Evolutionary conservation across 148 eudicot species (phyloP).

Genomic region (Hydrangea macrophylla): DNA sequence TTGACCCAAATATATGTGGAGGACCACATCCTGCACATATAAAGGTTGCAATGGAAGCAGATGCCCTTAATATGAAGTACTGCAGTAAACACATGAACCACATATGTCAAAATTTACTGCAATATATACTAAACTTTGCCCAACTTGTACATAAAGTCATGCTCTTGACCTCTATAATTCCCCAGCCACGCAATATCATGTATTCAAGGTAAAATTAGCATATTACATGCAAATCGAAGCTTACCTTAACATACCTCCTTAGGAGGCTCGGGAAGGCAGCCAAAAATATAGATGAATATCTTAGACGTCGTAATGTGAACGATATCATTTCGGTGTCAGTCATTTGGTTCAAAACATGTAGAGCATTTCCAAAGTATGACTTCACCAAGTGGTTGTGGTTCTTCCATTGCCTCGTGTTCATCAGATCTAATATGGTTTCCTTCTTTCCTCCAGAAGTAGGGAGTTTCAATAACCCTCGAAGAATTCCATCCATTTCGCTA

Average conservation of each 20-base stretch:
- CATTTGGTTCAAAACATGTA: conserved; percentile 94
- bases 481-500: conserved; percentile 81
- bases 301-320: conserved; percentile 67
- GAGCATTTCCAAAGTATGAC: conserved; percentile 87
- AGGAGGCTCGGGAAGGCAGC: conserved; percentile 90
- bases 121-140: neutral
- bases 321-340: conserved; percentile 84
- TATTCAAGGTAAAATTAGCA: conserved; percentile 1
- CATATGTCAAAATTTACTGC: neutral
- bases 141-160: neutral
- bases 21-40: neutral
- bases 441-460: conserved; percentile 83
- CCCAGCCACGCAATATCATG: neutral
- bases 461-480: conserved; percentile 64
- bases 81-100: conserved; percentile 6
- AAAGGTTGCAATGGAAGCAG: neutral
- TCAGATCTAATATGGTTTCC: conserved; percentile 55
- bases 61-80: too few relatives aligned
- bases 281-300: conserved; percentile 71
- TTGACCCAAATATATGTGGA: too few relatives aligned
- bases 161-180: neutral
- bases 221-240: neutral
- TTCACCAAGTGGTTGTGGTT: conserved; percentile 79
- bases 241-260: conserved; percentile 91
- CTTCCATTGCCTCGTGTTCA: conserved; percentile 68